Conservation (phyloP, 768 basidiomycete genomes). For the Butyriboletus loyo region DNA sequence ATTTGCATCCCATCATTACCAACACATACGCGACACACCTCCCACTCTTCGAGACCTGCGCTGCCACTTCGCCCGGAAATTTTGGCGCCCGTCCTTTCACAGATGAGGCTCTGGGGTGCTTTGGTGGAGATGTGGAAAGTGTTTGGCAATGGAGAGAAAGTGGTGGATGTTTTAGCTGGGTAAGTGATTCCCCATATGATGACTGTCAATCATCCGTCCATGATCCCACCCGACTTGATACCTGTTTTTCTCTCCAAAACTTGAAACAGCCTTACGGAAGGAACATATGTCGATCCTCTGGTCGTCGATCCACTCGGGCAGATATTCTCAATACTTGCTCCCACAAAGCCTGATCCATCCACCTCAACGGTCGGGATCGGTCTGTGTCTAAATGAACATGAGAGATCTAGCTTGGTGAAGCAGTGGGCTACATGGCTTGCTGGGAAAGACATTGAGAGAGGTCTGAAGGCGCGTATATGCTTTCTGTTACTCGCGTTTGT, state of each 20-base stretch:
- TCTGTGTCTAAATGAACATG: constrained; percentile 16
- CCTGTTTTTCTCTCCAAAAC: neutral
- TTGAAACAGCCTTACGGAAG: constrained; percentile 24
- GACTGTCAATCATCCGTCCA: neutral
- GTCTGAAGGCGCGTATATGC: constrained; percentile 54
- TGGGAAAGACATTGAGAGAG: constrained; percentile 62
- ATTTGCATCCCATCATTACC: constrained; percentile 2
- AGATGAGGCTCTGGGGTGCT: constrained; percentile 21
- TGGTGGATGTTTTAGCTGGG: constrained; percentile 25
- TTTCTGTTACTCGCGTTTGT: neutral
- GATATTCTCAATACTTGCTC: constrained; percentile 26
- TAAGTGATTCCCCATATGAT: constrained; percentile 10
- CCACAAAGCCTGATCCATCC: constrained; percentile 7
- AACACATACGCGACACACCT: constrained; percentile 6
- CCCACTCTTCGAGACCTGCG: neutral
- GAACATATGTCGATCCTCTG: constrained; percentile 20
- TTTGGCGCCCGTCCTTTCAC: constrained; percentile 19
- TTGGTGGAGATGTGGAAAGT: constrained; percentile 29
- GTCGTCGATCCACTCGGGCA: constrained; percentile 27
- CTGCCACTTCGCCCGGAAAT: constrained; percentile 18
- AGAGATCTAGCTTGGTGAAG: constrained; percentile 60
- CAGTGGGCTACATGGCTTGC: constrained; percentile 83
- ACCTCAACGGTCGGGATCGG: neutral
- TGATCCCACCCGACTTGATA: neutral
- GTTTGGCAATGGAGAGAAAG: constrained; percentile 17